A percentile compares a stretch with the other conserved stretches of the same genome.
phyloP scores from a whole-genome alignment of 441 rosid genomes.

The Populus hybrid region DNA sequence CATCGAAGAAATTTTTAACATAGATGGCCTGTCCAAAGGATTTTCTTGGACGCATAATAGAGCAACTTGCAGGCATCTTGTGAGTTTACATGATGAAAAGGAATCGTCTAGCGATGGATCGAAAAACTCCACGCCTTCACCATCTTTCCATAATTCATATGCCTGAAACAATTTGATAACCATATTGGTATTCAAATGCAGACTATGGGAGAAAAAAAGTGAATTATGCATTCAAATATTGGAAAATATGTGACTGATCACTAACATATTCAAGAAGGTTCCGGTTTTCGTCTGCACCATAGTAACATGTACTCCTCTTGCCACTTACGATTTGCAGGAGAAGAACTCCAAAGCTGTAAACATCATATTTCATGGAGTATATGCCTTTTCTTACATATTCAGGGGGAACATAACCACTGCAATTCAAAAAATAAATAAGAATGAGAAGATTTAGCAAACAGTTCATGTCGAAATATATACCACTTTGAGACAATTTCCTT shows the following conservation, averaged over 20 bases:
- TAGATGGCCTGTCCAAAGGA: constrained; percentile 23
- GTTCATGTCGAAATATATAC: too few relatives aligned
- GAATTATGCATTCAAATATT: too few relatives aligned
- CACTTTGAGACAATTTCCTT: not conserved
- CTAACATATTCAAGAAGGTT: constrained; percentile 24
- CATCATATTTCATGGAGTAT: constrained; percentile 36
- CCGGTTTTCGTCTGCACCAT: constrained; percentile 10
- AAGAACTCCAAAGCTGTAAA: constrained; percentile 33
- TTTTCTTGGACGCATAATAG: constrained; percentile 20
- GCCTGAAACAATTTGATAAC: not conserved
- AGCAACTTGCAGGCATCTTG: constrained; percentile 20
- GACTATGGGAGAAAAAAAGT: too few relatives aligned
- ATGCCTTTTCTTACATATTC: constrained; percentile 21
- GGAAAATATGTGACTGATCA: not conserved
- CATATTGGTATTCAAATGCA: too few relatives aligned
- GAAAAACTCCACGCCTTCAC: too few relatives aligned
- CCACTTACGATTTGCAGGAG: constrained; percentile 27
- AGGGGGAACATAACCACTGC: constrained; percentile 23
- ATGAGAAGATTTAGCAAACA: not conserved
- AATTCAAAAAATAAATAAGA: not conserved
- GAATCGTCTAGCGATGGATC: not conserved
- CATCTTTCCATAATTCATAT: not conserved
- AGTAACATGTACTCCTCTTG: constrained; percentile 10
- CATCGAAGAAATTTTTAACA: constrained; percentile 27
- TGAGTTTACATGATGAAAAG: constrained; percentile 10